Base-by-base conservation (phyloP, 768 basidiomycete genomes). In the Tylopilus sp. region DNA sequence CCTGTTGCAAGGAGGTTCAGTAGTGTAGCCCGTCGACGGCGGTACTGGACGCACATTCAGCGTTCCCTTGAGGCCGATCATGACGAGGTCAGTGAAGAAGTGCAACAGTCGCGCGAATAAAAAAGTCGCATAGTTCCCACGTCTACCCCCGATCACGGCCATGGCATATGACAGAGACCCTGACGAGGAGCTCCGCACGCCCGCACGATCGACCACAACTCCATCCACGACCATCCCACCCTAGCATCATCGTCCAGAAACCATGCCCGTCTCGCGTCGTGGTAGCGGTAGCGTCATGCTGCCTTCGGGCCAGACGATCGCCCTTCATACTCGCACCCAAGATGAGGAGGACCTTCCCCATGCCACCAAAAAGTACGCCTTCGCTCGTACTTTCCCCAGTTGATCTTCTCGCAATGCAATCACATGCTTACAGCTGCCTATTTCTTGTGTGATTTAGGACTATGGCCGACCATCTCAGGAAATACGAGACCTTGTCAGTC, bases 51-150 rank as follows among this genome's bases (percentile, higher is more conserved):
- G 50, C 60, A 91, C 92, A 74, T 92, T 94, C 54, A 98, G 81
- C 0, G 86, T 92, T 51, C 85, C 82, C 69, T 98, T 98, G 64
- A 98, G 90, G 54, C 94, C 94, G 77, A 98, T 92, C 95, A 98
- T 98, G 48, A 19, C 24, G 30, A 26, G 6, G 46, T 28, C 14
- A 30, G 37, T 19, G 33, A 46, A 36, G 17, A n/a, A 17, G 30
- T 21, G 17, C 5, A 43, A 43, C n/a, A 25, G n/a, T 36, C 6
- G 17, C 10, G n/a, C 16, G 29, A 42, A 51, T 41, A 42, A 54
- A 64, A 47, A 50, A 59, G 60, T 57, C 60, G 44, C n/a, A 6
- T 33, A 25, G 38, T 65, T 70, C 66, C 53, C 68, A 71, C 69
- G 61, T 34, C 24, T 3, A 40, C 14, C n/a, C 37, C 41, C 37